Base-by-base conservation (phyloP, 257 asterid genomes). In the Leonotis leonurus region DNA sequence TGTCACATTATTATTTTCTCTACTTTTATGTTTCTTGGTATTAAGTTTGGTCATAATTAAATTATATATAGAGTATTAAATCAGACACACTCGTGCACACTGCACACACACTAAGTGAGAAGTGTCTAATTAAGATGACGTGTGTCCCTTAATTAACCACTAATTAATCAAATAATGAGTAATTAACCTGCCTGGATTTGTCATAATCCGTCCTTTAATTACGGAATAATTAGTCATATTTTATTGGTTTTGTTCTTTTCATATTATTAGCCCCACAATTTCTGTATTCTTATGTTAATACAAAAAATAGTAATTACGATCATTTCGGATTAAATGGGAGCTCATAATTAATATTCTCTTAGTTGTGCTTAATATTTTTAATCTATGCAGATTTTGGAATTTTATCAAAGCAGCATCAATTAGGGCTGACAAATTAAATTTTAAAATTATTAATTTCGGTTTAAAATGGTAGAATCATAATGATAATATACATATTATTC, bases 71-170 rank as follows among this genome's bases (percentile, higher is more conserved):
- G n/a, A n/a, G n/a, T n/a, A n/a, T n/a, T n/a, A 4, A 14, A 40
- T 14, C 52, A 40, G 39, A 39, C 49, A 36, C 30, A 64, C 69
- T 64, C 60, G 69, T n/a, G n/a, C n/a, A n/a, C n/a, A n/a, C n/a
- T 64, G 69, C 52, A 10, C 51, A n/a, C n/a, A n/a, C n/a, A 36
- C 17, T 45, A 6, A 0, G 60, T 22, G 6, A 30, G 30, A 18
- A 22, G n/a, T 14, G 58, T 29, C 29, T n/a, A n/a, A n/a, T n/a
- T 18, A 24, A 44, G 14, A 45, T 12, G 56, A 27, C 35, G 25
- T 24, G 32, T 54, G 63, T 65, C 56, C 39, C 40, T 14, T n/a
- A n/a, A n/a, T 46, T 60, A 59, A 59, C 9, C 49, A 36, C 36
- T 3, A 10, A 25, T 25, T 48, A 59, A 35, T 33, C 26, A 37